A percentile compares a stretch with the other conserved stretches of the same genome.
These are phyloP conservation scores for Nannochloropsis granulata DNA, from an alignment of 108 stramenopile species.

Conservation along the genomic window DNA sequence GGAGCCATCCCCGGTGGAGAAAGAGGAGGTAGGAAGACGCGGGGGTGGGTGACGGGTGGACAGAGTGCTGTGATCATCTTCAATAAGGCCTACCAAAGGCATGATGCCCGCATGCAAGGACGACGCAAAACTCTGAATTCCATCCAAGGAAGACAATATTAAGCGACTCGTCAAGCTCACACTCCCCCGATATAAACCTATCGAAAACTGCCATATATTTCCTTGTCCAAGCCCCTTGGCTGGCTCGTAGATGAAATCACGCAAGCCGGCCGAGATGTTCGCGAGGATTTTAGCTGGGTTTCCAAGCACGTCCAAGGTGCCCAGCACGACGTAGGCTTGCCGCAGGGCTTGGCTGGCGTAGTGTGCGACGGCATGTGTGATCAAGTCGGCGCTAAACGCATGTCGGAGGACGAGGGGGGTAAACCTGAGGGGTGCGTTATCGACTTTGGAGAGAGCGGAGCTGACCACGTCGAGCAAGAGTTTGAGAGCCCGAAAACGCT, in stretches of 20 bases:
- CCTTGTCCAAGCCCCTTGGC: not conserved
- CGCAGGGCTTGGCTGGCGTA: not conserved
- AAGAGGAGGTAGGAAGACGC: not conserved
- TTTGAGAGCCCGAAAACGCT: not conserved
- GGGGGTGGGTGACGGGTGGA: not conserved
- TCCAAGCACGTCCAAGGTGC: not conserved
- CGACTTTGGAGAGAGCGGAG: not conserved
- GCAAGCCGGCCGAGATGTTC: not conserved
- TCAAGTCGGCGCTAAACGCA: not conserved
- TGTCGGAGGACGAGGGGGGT: not conserved
- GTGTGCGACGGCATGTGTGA: not conserved
- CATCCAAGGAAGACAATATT: not conserved
- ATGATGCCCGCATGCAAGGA: not conserved
- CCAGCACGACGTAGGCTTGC: not conserved
- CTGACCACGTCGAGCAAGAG: not conserved
- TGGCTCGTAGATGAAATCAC: not conserved
- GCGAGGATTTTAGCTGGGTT: not conserved
- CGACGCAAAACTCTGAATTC: not conserved
- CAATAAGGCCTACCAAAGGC: not conserved
- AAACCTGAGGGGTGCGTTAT: not conserved
- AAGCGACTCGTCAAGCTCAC: not conserved
- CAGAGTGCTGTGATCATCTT: not conserved
- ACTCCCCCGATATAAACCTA: not conserved
- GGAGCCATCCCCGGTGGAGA: not conserved
- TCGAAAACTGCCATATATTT: not conserved